Base-by-base conservation (phyloP, 2,329 filamentous ascomycete species). In the Fusarium sp. region DNA sequence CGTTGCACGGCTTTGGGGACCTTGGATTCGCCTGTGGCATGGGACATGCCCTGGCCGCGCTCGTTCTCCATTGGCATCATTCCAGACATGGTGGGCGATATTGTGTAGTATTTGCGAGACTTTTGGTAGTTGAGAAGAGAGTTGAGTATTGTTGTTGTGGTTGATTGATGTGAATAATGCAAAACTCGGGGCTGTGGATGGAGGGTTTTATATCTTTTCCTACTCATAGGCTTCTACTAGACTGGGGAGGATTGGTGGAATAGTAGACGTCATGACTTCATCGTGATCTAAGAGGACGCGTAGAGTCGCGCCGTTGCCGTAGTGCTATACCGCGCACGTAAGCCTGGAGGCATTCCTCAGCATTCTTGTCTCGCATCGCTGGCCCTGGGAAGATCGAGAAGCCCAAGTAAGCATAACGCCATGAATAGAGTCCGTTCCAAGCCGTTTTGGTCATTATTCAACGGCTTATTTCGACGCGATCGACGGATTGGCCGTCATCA, bases 1-100 rank as follows among this genome's bases (percentile, higher is more conserved):
- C 67, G 61, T 31, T 78, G 76, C 2, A 78, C 36, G n/a, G 35
- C 58, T 16, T 40, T 56, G 0, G 75, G 62, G 3, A 77, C 64
- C 6, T 73, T 77, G 3, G 75, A 77, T 0, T 75, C 67, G 0
- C 69, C 75, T 9, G 71, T 73, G 17, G 75, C 67, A 1, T 77
- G 75, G 22, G 75, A 77, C 16, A 67, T 51, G 10, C 75, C 75
- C 35, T 77, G 75, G 0, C 65, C 69, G 5, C 14, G 53, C 3
- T 71, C 29, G 7, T 73, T 73, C 27, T 77, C 29, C 20, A 35
- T 35, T 31, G 49, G 65, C 1, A 49, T 40, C 11, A 63, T 53
- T 6, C 62, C 51, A 0, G 68, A 66, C 49, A 62, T 74, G 17
- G 3, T 62, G 10, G 42, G 20, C 14, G 24, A n/a, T 29, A 20